phyloP scores from a whole-genome alignment of 2,329 filamentous ascomycete species.

The Stromatinia cepivora region DNA sequence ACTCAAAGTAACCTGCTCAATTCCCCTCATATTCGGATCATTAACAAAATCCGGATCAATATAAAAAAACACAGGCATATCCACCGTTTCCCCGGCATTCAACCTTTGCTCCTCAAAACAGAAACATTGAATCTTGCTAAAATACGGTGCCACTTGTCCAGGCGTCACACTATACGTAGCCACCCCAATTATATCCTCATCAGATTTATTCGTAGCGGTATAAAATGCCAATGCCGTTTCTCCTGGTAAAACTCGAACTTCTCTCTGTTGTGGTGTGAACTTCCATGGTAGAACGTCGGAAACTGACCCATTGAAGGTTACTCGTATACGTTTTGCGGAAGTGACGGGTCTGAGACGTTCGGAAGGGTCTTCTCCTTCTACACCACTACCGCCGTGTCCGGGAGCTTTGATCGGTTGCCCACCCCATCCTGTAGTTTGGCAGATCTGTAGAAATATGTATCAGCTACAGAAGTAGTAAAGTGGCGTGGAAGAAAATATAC shows the following conservation, averaged over 20 bases:
- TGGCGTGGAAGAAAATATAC: constrained; percentile 45
- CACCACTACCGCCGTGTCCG: constrained; percentile 57
- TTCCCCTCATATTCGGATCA: constrained; percentile 87
- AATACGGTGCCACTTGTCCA: constrained; percentile 93
- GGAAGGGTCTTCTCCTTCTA: constrained; percentile 64
- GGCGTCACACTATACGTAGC: constrained; percentile 98
- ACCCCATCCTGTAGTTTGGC: constrained; percentile 85
- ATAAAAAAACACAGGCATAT: constrained; percentile 99
- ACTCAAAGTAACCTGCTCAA: constrained; percentile 92
- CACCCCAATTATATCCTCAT: constrained; percentile 94
- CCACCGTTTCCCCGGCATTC: constrained; percentile 92
- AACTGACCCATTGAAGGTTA: constrained; percentile 94
- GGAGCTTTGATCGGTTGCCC: constrained; percentile 86
- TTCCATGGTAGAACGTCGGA: constrained; percentile 97
- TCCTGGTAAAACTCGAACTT: constrained; percentile 91
- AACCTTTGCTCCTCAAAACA: constrained; percentile 97
- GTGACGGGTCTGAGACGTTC: constrained; percentile 78
- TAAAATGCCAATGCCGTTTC: constrained; percentile 98
- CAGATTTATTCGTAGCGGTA: constrained; percentile 88
- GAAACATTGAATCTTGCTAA: constrained; percentile 99
- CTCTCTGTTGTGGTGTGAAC: constrained; percentile 92
- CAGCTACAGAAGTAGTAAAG: constrained; percentile 20
- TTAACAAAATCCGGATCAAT: constrained; percentile 93
- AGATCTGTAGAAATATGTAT: constrained; percentile 56
- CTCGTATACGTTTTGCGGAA: constrained; percentile 79